phyloP scores from a whole-genome alignment of 169 alveolate species.

The Babesia ovata region DNA sequence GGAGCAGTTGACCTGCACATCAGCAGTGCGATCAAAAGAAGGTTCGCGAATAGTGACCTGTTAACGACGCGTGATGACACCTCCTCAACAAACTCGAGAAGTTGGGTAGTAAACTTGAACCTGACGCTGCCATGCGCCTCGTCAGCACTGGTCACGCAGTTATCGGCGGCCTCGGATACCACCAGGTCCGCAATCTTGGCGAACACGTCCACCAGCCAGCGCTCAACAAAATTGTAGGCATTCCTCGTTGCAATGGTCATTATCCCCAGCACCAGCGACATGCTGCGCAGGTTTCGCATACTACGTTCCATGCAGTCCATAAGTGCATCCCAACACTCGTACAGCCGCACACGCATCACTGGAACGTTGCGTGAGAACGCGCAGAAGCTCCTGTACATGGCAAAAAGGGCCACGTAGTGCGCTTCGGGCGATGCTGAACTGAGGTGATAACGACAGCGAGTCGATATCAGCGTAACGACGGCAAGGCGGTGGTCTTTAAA shows the following conservation, averaged over 20 bases:
- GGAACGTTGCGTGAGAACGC: slow-evolving; percentile 37
- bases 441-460: slow-evolving; percentile 50
- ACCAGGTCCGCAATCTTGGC: slow-evolving; percentile 34
- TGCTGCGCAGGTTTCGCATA: slow-evolving; percentile 11
- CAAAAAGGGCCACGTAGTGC: slow-evolving; percentile 27
- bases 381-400: slow-evolving; percentile 14
- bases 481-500: slow-evolving; percentile 23
- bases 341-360: slow-evolving; percentile 38
- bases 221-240: slow-evolving; percentile 45
- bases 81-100: slow-evolving; percentile 22
- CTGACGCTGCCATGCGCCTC: slow-evolving; percentile 45
- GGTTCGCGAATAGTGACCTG: slow-evolving; percentile 32
- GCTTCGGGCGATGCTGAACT: background rate
- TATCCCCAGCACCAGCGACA: slow-evolving; percentile 44
- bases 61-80: slow-evolving; percentile 32
- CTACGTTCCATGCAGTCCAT: slow-evolving; percentile 36
- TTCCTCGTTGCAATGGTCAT: slow-evolving; percentile 9
- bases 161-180: slow-evolving; percentile 16
- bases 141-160: slow-evolving; percentile 49
- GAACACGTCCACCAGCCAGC: slow-evolving; percentile 40
- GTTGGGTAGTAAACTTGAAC: slow-evolving; percentile 19
- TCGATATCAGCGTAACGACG: slow-evolving; percentile 45
- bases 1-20: slow-evolving; percentile 41
- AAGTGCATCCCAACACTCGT: slow-evolving; percentile 60
- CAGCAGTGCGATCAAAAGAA: slow-evolving; percentile 26